These are phyloP conservation scores for Annulohypoxylon stygium DNA, from an alignment of 495 filamentous ascomycete genomes.

Conservation along the genomic window DNA sequence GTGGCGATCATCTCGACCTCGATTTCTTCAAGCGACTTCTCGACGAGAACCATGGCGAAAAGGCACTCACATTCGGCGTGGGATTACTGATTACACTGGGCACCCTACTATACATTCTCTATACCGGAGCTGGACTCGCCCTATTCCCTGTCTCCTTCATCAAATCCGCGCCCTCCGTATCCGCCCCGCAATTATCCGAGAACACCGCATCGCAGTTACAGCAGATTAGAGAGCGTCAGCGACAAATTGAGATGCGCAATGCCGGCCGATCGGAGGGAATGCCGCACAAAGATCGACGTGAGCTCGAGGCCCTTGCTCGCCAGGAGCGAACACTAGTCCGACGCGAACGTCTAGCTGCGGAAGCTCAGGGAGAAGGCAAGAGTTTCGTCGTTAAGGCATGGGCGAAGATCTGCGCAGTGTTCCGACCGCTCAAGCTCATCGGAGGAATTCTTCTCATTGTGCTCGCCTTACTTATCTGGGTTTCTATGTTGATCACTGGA, in stretches of 20 bases:
- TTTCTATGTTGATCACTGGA: conserved; percentile 92
- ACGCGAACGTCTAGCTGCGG: conserved; percentile 86
- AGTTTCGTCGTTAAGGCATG: conserved; percentile 77
- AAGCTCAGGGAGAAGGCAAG: conserved; percentile 79
- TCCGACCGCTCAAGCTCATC: conserved; percentile 86
- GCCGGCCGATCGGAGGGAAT: conserved; percentile 79
- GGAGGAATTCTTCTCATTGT: conserved; percentile 82
- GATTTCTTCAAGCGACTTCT: conserved; percentile 93
- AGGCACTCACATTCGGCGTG: conserved; percentile 87
- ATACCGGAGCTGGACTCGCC: conserved; percentile 90
- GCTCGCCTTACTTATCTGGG: conserved; percentile 79
- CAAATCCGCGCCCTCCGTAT: conserved; percentile 87
- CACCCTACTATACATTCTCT: conserved; percentile 84
- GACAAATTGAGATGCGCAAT: conserved; percentile 89
- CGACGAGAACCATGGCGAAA: conserved; percentile 89
- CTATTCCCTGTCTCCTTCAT: conserved; percentile 90
- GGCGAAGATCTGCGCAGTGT: conserved; percentile 80
- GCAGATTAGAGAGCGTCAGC: conserved; percentile 88
- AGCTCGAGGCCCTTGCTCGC: conserved; percentile 85
- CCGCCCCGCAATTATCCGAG: conserved; percentile 77
- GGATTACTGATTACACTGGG: conserved; percentile 89
- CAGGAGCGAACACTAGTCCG: conserved; percentile 94
- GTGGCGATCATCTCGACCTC: conserved; percentile 75
- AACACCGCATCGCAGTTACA: conserved; percentile 84
- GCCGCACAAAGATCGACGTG: conserved; percentile 85